Evolutionary conservation across 805 yeast species (phyloP).

Genomic region (Candida nemodendra): DNA sequence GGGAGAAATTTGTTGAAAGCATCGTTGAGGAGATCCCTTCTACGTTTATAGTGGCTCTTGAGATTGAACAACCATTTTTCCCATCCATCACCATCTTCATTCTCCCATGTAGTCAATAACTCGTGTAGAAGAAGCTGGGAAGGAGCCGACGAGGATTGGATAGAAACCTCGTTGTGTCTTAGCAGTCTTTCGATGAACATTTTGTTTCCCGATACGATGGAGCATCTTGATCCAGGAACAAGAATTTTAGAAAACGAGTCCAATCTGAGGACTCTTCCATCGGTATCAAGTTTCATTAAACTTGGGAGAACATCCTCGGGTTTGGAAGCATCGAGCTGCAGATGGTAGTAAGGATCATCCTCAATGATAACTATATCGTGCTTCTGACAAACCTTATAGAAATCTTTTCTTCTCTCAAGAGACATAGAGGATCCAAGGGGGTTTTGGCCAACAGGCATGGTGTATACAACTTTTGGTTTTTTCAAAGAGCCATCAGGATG

Average conservation of each 20-base stretch:
- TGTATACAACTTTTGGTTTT: conserved; percentile 61
- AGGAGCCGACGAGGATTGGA: conserved; percentile 74
- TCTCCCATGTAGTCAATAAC: conserved; percentile 58
- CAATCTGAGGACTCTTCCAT: conserved; percentile 74
- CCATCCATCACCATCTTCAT: conserved; percentile 53
- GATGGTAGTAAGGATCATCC: conserved; percentile 84
- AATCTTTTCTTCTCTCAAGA: conserved; percentile 50
- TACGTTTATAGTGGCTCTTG: conserved; percentile 57
- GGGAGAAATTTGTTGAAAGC: conserved; percentile 50
- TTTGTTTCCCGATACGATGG: conserved; percentile 70
- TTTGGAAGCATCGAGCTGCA: conserved; percentile 55
- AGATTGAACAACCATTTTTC: conserved; percentile 67
- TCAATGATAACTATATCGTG: conserved; percentile 72
- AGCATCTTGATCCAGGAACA: conserved; percentile 75
- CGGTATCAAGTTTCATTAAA: conserved; percentile 65
- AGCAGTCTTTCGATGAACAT: conserved; percentile 49
- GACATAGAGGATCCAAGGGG: conserved; percentile 76
- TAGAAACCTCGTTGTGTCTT: conserved; percentile 64
- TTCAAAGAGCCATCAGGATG: conserved; percentile 36
- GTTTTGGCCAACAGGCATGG: conserved; percentile 81
- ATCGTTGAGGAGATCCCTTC: conserved; percentile 59
- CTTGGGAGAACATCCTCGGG: conserved; percentile 56
- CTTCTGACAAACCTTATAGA: conserved; percentile 61
- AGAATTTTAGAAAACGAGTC: conserved; percentile 78
- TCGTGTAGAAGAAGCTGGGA: conserved; percentile 61